Conservation (phyloP, 2,329 filamentous ascomycete species). For the Zymoseptoria crescenta region DNA sequence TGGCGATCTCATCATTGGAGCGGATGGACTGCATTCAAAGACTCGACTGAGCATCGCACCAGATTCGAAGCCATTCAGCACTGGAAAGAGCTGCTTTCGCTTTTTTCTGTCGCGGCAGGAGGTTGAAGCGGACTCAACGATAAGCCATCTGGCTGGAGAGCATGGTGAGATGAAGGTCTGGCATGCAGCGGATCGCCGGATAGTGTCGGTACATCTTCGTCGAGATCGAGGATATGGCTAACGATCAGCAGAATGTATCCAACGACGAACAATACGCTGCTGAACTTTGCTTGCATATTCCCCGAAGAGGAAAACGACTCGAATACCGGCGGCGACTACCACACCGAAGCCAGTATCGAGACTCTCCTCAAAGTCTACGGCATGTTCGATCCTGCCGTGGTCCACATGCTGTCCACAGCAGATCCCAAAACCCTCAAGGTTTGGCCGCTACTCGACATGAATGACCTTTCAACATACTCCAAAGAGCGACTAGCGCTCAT, state of each 20-base stretch:
- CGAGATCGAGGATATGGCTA: not conserved
- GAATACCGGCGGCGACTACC: constrained; percentile 25
- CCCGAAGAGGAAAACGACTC: constrained; percentile 28
- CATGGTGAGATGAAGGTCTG: constrained; percentile 36
- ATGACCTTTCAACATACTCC: constrained; percentile 48
- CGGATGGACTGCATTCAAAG: constrained; percentile 27
- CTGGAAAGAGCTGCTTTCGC: constrained; percentile 51
- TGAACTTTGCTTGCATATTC: constrained; percentile 42
- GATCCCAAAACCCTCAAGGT: constrained; percentile 40
- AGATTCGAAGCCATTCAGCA: constrained; percentile 20
- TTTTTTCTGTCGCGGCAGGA: constrained; percentile 46
- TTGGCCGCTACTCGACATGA: constrained; percentile 58
- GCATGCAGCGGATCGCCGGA: constrained; percentile 36
- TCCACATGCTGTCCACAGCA: constrained; percentile 34
- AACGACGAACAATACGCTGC: constrained; percentile 37
- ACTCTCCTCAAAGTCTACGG: constrained; percentile 36
- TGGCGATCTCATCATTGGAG: constrained; percentile 27
- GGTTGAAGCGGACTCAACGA: constrained; percentile 36
- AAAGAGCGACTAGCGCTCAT: constrained; percentile 49
- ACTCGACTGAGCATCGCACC: constrained; percentile 18
- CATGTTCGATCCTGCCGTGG: constrained; percentile 30
- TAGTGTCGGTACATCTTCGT: constrained; percentile 26
- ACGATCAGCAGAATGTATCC: constrained; percentile 33
- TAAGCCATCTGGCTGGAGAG: constrained; percentile 27
- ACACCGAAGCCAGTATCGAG: constrained; percentile 30